phyloP scores from a whole-genome alignment of 176 grass and related monocot species.

The Ensete ventricosum region DNA sequence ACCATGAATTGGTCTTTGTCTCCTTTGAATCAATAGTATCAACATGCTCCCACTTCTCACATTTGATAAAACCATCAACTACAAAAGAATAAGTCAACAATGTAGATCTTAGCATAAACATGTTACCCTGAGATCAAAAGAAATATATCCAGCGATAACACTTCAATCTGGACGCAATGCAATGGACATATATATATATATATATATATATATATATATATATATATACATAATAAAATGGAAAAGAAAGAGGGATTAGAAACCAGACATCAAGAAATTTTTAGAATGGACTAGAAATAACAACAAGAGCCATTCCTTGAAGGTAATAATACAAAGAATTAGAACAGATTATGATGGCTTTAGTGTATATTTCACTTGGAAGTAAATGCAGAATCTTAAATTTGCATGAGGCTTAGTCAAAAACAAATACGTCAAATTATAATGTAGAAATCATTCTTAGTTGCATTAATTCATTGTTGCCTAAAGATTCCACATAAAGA shows the following conservation, averaged over 20 bases:
- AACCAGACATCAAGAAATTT: no score
- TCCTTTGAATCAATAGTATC: conserved; percentile 35
- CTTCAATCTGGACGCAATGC: not conserved
- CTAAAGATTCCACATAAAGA: no score
- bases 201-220: not conserved
- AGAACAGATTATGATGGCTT: no score
- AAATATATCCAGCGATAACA: not conserved
- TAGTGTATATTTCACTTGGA: no score
- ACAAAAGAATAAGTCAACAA: conserved; percentile 17
- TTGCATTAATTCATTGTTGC: no score
- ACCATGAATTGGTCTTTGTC: conserved; percentile 59
- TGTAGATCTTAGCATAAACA: conserved; percentile 14
- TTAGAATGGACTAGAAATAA: not conserved
- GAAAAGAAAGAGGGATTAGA: not conserved
- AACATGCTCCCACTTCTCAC: conserved; percentile 63
- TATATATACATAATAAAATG: not conserved
- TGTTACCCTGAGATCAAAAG: no score
- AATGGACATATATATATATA: not conserved
- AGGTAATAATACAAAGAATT: no score
- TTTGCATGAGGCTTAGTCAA: no score
- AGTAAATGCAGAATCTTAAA: no score
- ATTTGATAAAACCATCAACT: conserved; percentile 75
- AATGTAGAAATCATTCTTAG: no score
- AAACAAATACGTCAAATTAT: no score
- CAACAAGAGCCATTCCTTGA: not conserved